A percentile compares a stretch with the other conserved stretches of the same genome.
Evolutionary conservation across 805 yeast species (phyloP).

Genomic region (Wickerhamiella nectarea): DNA sequence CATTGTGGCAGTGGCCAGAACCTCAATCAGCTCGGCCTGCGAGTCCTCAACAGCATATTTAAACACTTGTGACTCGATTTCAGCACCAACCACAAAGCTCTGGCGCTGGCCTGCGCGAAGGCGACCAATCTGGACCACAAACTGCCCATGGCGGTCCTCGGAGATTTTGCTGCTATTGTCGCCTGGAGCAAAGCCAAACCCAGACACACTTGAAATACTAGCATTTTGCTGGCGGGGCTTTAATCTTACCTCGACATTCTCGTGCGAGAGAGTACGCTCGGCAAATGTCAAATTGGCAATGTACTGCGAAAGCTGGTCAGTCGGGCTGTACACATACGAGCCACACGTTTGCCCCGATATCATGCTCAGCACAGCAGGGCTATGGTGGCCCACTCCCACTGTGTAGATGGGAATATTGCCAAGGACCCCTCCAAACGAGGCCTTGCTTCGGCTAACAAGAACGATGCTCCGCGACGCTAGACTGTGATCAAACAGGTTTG

Average conservation of each 20-base stretch:
- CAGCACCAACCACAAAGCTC: slow-evolving; percentile 1
- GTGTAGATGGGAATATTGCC: slow-evolving; percentile 5
- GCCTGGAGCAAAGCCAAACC: slow-evolving; percentile 1
- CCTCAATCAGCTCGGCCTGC: slow-evolving; percentile 5
- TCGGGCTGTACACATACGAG: background rate
- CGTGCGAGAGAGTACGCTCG: slow-evolving; percentile 8
- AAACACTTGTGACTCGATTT: slow-evolving; percentile 1
- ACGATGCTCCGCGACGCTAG: background rate
- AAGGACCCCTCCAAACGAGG: background rate
- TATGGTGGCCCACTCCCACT: slow-evolving; percentile 5
- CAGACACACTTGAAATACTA: background rate
- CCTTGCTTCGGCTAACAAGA: background rate
- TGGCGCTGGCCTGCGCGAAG: slow-evolving; percentile 6
- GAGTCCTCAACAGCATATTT: slow-evolving; percentile 1
- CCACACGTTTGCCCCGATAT: slow-evolving; percentile 6
- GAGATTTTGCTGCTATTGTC: background rate
- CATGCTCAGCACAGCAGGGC: background rate
- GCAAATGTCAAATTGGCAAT: slow-evolving; percentile 2
- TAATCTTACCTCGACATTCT: slow-evolving; percentile 1
- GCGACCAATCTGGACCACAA: slow-evolving; percentile 4
- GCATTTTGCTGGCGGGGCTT: slow-evolving; percentile 5
- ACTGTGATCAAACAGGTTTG: background rate
- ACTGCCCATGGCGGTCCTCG: background rate
- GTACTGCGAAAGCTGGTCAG: slow-evolving; percentile 1
- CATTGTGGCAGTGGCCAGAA: background rate